Conservation (phyloP, 371 early-diverging fungal genomes). For the Mucor irregularis region DNA sequence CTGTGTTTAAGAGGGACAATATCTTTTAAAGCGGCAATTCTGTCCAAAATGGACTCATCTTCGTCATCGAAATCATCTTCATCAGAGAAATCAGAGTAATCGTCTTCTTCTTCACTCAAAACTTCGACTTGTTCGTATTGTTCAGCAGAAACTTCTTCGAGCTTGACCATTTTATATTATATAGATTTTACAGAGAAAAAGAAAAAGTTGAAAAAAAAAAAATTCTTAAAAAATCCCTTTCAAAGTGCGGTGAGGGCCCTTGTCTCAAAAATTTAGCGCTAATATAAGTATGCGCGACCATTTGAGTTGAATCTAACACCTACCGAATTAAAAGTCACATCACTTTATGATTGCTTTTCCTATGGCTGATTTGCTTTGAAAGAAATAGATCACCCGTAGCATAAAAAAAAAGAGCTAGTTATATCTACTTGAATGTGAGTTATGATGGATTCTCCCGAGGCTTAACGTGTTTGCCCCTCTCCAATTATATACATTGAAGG, state of each 20-base stretch:
- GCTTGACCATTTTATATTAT: conserved; percentile 48
- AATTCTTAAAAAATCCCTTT: conserved; percentile 1
- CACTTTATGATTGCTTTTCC: too few species aligned
- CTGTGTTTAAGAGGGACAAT: conserved; percentile 74
- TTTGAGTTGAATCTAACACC: too few species aligned
- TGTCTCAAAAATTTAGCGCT: conserved; percentile 11
- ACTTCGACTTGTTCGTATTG: conserved; percentile 46
- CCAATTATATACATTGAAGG: too few species aligned
- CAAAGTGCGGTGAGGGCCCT: conserved; percentile 13
- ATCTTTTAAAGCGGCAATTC: conserved; percentile 74
- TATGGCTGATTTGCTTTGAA: too few species aligned
- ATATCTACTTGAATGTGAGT: background rate
- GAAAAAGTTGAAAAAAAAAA: conserved; percentile 13
- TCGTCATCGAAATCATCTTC: conserved; percentile 56
- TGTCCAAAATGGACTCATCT: conserved; percentile 69
- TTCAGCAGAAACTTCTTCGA: conserved; percentile 54
- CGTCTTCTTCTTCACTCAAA: conserved; percentile 52
- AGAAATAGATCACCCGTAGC: background rate
- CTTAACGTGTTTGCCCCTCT: too few species aligned
- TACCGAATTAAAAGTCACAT: too few species aligned
- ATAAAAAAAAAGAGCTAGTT: background rate
- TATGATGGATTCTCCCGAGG: too few species aligned
- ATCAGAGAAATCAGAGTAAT: conserved; percentile 59
- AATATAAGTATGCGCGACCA: too few species aligned
- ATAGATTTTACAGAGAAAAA: conserved; percentile 4